These are phyloP conservation scores for Populus pruinosa DNA, from an alignment of 345 rosid genomes.

Conservation along the genomic window DNA sequence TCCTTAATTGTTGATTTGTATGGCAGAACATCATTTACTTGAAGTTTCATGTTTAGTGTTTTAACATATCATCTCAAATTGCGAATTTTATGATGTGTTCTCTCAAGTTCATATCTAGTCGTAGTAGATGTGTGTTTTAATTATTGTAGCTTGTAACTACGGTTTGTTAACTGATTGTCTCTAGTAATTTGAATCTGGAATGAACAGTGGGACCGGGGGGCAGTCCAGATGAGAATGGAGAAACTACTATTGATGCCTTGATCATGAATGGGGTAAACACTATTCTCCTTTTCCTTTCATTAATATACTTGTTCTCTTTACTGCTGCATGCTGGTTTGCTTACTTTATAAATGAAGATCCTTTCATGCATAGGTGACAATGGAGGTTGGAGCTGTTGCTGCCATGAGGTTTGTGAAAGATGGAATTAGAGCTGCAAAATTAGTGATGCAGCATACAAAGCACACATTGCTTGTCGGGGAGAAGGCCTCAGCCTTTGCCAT, in stretches of 20 bases:
- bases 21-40: background rate
- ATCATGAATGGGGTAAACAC: constrained; percentile 83
- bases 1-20: background rate
- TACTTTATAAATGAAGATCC: constrained; percentile 11
- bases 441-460: constrained; percentile 76
- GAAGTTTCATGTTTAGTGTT: background rate
- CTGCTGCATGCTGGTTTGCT: constrained; percentile 5
- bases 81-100: background rate
- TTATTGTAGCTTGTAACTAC: constrained; percentile 7
- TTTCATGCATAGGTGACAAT: constrained; percentile 64
- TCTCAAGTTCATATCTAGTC: background rate
- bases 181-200: constrained; percentile 16
- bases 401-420: constrained; percentile 89
- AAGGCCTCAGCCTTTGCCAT: constrained; percentile 81
- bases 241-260: constrained; percentile 87
- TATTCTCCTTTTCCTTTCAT: background rate
- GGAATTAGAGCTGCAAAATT: constrained; percentile 84
- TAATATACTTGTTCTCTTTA: background rate
- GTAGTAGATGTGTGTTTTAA: background rate
- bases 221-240: constrained; percentile 95
- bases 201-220: constrained; percentile 92
- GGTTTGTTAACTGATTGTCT: background rate
- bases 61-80: background rate
- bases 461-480: constrained; percentile 84
- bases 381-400: constrained; percentile 99